Evolutionary conservation across 192 early-diverging fungal genomes (phyloP).

Genomic region (Backusella luteola): DNA sequence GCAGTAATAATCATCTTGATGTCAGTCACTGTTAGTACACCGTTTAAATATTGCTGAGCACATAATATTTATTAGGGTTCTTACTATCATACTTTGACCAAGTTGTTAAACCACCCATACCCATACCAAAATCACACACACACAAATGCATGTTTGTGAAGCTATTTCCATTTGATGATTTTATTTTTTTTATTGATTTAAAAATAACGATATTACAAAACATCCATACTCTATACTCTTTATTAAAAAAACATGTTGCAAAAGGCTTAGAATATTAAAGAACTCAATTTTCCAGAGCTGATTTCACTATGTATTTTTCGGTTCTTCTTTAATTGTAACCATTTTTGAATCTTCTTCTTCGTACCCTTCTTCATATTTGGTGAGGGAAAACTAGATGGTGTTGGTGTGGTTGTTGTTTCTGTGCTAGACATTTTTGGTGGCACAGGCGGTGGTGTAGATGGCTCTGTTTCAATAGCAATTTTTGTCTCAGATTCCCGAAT

Average conservation of each 20-base stretch:
- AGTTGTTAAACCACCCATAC: neutral
- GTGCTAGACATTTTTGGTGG: constrained; percentile 2
- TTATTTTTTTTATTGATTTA: neutral
- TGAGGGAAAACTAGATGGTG: neutral
- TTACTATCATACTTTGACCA: neutral
- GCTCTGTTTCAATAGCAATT: neutral
- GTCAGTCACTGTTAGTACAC: neutral
- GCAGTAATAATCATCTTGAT: neutral
- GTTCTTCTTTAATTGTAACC: neutral
- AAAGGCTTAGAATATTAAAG: neutral
- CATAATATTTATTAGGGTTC: neutral
- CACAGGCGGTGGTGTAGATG: neutral
- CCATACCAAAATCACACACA: neutral
- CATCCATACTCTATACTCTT: too few species aligned
- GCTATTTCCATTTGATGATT: neutral
- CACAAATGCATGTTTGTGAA: neutral
- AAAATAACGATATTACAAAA: neutral
- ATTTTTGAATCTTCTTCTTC: neutral
- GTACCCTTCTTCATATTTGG: neutral
- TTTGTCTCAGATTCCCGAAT: constrained; percentile 5
- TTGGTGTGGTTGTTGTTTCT: constrained; percentile 1
- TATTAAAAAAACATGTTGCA: neutral
- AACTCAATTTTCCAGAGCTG: neutral
- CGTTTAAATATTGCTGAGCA: neutral
- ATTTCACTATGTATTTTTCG: neutral